phyloP scores from a whole-genome alignment of 163 green algal species.

The Chlamydomonas reinhardtii region DNA sequence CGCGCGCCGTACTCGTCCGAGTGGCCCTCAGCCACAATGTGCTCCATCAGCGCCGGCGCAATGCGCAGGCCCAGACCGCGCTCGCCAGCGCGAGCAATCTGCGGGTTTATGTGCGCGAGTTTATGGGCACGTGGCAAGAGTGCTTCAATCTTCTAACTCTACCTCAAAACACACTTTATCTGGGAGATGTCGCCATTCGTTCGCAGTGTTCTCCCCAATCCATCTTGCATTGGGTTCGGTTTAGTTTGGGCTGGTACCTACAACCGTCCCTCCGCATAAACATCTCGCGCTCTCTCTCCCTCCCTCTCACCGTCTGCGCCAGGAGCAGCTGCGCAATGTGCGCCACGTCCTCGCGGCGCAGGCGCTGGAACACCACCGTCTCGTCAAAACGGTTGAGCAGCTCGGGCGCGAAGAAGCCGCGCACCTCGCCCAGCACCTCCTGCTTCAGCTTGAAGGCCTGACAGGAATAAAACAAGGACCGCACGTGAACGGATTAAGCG shows the following conservation, averaged over 20 bases:
- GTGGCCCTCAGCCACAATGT: constrained; percentile 65
- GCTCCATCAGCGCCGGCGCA: constrained; percentile 52
- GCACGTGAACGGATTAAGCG: not conserved
- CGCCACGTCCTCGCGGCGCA: constrained; percentile 62
- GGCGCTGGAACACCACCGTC: constrained; percentile 82
- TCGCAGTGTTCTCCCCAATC: no score
- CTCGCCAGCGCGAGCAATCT: constrained; percentile 41
- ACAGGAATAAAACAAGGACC: not conserved
- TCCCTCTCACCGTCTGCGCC: constrained; percentile 57
- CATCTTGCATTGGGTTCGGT: no score
- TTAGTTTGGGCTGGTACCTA: no score
- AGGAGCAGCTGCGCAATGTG: constrained; percentile 72
- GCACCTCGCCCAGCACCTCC: constrained; percentile 42
- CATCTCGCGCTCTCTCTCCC: no score
- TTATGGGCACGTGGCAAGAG: no score
- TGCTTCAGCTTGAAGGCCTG: constrained; percentile 33
- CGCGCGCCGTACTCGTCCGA: constrained; percentile 73
- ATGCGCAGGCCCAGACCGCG: constrained; percentile 40
- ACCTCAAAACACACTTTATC: no score
- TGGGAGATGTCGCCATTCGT: no score
- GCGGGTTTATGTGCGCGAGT: no score
- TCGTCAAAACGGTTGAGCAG: constrained; percentile 91
- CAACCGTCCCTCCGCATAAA: no score
- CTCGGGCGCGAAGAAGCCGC: constrained; percentile 86
- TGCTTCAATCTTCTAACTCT: no score